A percentile compares a stretch with the other conserved stretches of the same genome.
Evolutionary conservation across 2,329 filamentous ascomycete genomes (phyloP).

Genomic region (Coniochaeta sp.): DNA sequence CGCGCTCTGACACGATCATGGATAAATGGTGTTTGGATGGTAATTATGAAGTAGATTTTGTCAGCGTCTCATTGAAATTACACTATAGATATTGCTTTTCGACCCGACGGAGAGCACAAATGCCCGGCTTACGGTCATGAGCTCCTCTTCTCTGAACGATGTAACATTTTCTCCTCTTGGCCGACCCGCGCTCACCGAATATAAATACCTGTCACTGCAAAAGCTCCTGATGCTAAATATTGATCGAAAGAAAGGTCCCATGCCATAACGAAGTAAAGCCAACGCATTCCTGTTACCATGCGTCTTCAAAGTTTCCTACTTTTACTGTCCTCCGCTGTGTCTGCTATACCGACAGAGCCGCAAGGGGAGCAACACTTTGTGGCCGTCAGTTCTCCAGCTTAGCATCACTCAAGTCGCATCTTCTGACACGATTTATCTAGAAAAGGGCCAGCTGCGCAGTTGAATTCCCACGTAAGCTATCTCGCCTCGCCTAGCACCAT

Average conservation of each 20-base stretch:
- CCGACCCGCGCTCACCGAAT: not conserved
- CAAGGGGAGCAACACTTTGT: not conserved
- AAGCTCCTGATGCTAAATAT: not conserved
- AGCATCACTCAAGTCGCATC: not conserved
- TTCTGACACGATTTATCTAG: not conserved
- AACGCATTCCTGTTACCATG: not conserved
- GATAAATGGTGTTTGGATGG: too few species aligned
- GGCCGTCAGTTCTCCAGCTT: not conserved
- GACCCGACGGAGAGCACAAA: not conserved
- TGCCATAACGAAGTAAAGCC: not conserved
- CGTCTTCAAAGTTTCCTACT: not conserved
- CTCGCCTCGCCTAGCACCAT: not conserved
- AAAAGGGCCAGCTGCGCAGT: not conserved
- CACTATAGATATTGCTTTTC: too few species aligned
- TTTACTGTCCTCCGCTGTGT: not conserved
- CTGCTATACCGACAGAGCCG: not conserved
- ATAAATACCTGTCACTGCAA: not conserved
- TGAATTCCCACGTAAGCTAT: not conserved
- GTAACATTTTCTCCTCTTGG: not conserved
- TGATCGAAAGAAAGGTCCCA: not conserved
- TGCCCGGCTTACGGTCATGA: not conserved
- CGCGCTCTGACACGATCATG: too few species aligned
- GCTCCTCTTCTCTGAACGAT: not conserved
- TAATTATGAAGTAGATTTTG: too few species aligned
- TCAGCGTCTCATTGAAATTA: too few species aligned